A percentile compares a stretch with the other conserved stretches of the same genome.
Conservation (phyloP, 345 rosid genomes). For the Sonneratia caseolaris region DNA sequence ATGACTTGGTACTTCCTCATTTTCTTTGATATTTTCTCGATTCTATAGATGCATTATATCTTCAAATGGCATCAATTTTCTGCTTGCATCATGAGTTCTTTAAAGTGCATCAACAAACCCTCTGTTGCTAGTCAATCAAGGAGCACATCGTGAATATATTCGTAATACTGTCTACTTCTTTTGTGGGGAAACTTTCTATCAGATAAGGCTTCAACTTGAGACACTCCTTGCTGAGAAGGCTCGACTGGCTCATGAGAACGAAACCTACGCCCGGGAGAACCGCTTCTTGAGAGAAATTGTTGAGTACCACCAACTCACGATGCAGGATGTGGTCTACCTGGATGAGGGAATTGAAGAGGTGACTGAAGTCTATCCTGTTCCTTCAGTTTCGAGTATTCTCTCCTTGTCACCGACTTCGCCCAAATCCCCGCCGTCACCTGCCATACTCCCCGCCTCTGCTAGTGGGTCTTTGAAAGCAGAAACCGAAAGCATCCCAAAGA, state of each 20-base stretch:
- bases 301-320: conserved; percentile 87
- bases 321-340: conserved; percentile 90
- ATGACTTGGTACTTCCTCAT: conserved; percentile 55
- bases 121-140: neutral
- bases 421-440: conserved; percentile 35
- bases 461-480: conserved; percentile 22
- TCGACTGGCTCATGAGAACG: conserved; percentile 82
- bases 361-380: conserved; percentile 50
- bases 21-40: neutral
- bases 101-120: too few species aligned
- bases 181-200: conserved; percentile 5
- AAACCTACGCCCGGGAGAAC: conserved; percentile 76
- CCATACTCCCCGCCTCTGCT: conserved; percentile 19
- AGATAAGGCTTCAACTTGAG: conserved; percentile 93
- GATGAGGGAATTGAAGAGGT: conserved; percentile 85
- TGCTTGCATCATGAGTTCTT: neutral
- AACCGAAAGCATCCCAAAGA: conserved; percentile 11
- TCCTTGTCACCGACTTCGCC: conserved; percentile 54
- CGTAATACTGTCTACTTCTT: neutral
- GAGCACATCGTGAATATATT: neutral
- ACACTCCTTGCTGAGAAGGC: conserved; percentile 93
- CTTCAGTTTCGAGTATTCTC: conserved; percentile 30
- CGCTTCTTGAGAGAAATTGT: conserved; percentile 88
- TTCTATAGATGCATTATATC: neutral
- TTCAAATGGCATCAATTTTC: neutral